Evolutionary conservation across 768 basidiomycete species (phyloP), one percentile per base, ranked within the genome.

Genomic region (Leccinellum albellum): DNA sequence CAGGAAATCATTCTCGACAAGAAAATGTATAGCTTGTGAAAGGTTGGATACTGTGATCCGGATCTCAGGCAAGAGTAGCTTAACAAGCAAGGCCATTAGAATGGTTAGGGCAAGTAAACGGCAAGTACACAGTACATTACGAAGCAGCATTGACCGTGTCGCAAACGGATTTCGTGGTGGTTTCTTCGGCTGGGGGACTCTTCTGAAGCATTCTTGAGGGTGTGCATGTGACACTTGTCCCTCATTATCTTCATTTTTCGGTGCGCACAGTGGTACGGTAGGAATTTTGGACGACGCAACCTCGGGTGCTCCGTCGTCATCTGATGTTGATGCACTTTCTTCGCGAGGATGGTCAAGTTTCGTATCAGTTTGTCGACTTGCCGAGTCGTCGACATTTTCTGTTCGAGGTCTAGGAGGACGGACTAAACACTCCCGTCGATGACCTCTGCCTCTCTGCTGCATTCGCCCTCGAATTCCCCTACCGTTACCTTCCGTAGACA

Each of bases 1-100:
- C 33, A 98, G 74, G 73, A 95, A 93, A 66, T 94, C 86, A 61
- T 98, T 97, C 59, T 90, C 89, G 1, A 91, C 93, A 17, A 96
- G 71, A 71, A 97, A 98, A 29, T 82, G 85, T 61, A 97, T 91
- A 5, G 91, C 92, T 70, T 98, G 95, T 0, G 94, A 94, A 5
- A 98, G 78, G 70, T 94, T 94, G 2, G 93, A 95, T 4, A 94
- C 81, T 0, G 94, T 95, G 61, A 90, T 79, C 28, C 88, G 84
- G 37, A 96, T 94, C 68, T 96, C 94, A 13, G 88, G 90, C 20
- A 88, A 75, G 5, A 97, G 79, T 13, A 97, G 75, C 91, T 94
- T 64, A 20, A 61, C 23, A 51, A 49, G 49, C 28, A 33, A 48
- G 12, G 53, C 31, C 15, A 44, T 67, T 42, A 67, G 66, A 48